Evolutionary conservation across 2,329 filamentous ascomycete species (phyloP), one percentile per base, ranked within the genome.

Genomic region (Alternaria atra): DNA sequence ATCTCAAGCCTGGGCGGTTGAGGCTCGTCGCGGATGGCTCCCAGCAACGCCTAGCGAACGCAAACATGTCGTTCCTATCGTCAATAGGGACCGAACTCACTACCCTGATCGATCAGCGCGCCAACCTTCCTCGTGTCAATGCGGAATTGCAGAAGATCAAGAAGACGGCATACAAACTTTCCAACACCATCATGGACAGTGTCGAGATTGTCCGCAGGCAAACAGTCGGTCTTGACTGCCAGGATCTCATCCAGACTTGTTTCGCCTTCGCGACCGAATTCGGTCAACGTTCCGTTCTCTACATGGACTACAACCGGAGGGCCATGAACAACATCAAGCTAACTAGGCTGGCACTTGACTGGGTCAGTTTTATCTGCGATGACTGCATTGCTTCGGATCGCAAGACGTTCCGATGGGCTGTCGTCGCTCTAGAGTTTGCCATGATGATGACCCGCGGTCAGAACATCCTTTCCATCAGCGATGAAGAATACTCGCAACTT

Each of bases 231-330:
- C 87, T 94, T 66, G 91, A 95, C 67, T 97, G 94, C 76, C 93
- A 97, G 72, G 95, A 99, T 73, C 87, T 99, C 30, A 95, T 99
- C 65, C 95, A 99, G 79, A 97, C 93, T 5, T 99, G 94, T 80
- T 99, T 98, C 78, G 91, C 96, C 40, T 99, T 98, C 73, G 95
- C 95, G n/a, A 98, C 95, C 0, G 95, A 99, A 77, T 99, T 99
- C 69, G 95, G 95, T 44, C 94, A 97, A 77, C 90, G 95, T 66
- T 97, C 94, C 2, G 87, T 97, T 51, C 88, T 95, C 20, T 96
- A 97, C 81, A 95, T 99, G 89, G 95, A 99, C 80, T 91, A 92
- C 77, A 98, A 97, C 75, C 86, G 95, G 56, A 90, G 94, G 51
- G 92, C 96, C 69, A 96, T 98, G 92, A 98, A 98, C 81, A 97